These are phyloP conservation scores for Vicia sativa DNA, from an alignment of 306 rosid genomes.

Conservation along the genomic window DNA sequence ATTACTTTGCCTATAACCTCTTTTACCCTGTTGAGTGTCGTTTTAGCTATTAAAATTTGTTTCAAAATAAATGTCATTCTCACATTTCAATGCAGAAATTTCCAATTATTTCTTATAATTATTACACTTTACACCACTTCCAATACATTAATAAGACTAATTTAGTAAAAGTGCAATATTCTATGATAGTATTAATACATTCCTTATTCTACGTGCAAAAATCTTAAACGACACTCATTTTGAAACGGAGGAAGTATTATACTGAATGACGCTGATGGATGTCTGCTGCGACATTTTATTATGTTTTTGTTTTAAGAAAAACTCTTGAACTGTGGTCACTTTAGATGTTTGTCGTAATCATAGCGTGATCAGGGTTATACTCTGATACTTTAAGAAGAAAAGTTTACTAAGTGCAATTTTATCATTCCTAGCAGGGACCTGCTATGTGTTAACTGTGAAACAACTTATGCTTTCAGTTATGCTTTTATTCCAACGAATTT, in stretches of 20 bases:
- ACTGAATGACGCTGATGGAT: constrained; percentile 22
- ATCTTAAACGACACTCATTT: no score
- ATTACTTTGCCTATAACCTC: constrained; percentile 23
- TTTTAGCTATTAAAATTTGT: no score
- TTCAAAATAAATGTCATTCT: no score
- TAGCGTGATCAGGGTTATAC: constrained; percentile 11
- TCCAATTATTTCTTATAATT: no score
- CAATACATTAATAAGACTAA: no score
- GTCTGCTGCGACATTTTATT: constrained; percentile 7
- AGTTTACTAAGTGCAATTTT: constrained; percentile 6
- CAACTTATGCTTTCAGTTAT: constrained; percentile 24
- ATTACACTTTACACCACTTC: no score
- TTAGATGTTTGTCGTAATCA: constrained; percentile 5
- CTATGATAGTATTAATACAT: no score
- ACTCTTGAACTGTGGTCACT: constrained; percentile 9
- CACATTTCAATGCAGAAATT: no score
- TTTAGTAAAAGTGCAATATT: no score
- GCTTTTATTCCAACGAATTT: constrained; percentile 22
- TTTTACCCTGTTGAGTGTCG: constrained; percentile 9
- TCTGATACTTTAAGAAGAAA: constrained; percentile 19
- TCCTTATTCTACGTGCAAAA: no score
- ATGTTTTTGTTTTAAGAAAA: background rate
- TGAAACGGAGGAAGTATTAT: no score
- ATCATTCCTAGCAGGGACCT: constrained; percentile 18
- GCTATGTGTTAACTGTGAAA: constrained; percentile 24